Evolutionary conservation across 176 grass and related monocot genomes (phyloP), one percentile per base, ranked within the genome.

Genomic region (Zoysia pacifica): DNA sequence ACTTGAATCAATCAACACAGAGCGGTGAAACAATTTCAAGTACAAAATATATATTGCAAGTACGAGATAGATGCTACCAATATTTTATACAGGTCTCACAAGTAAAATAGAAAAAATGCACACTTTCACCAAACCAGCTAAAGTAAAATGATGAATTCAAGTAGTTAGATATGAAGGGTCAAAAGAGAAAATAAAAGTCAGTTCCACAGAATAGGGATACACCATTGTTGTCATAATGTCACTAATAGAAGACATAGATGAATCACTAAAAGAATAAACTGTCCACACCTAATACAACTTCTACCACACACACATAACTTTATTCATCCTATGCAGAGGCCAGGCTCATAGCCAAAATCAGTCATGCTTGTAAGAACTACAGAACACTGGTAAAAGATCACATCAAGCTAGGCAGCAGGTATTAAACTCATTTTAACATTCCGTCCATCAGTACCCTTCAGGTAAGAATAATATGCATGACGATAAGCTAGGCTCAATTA

Each of bases 391-490:
- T 61, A 61, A 7, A 61, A 61, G 8, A 28, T 28, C 7, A 19
- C 58, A 28, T 7, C 7, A 61, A 61, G n/a, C 58, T 28, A 3
- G 19, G 7, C 58, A 28, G n/a, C 4, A n/a, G 1, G 15, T 20
- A 59, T 37, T 2, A 2, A 67, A 75, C 54, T 48, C 62, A 82
- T 44, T 9, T 44, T 11, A 79, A 74, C 6, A 36, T 42, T 15
- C 49, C 37, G 77, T 76, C 9, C 67, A 70, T 77, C 28, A 65
- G 36, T 35, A 77, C 37, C 38, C 2, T 71, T 13, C 20, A 35
- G 42, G 5, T 58, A 73, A 0, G 41, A 15, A 65, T 63, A 52
- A 19, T 9, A 54, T 64, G 51, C 38, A 54, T 15, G 38, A 15
- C 9, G 15, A 39, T 68, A 44, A 6, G 45, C 5, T 58, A 13